A percentile compares a stretch with the other conserved stretches of the same genome.
phyloP scores from a whole-genome alignment of 345 rosid genomes.

The Isatis tinctoria region DNA sequence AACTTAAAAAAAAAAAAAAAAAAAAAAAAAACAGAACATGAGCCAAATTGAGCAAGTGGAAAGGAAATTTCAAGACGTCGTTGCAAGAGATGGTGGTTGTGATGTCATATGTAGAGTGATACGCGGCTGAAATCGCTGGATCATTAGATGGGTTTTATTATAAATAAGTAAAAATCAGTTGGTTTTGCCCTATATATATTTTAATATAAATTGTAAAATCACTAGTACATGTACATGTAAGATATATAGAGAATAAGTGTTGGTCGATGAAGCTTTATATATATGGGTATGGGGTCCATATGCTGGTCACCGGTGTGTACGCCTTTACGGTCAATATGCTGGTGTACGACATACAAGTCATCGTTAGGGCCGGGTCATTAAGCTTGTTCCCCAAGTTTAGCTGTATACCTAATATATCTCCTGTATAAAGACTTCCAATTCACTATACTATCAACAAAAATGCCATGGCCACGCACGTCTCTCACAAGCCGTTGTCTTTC shows the following conservation, averaged over 20 bases:
- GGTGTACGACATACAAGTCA: too few species aligned
- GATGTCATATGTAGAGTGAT: neutral
- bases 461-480: too few species aligned
- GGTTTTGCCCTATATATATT: neutral
- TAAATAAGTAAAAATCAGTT: neutral
- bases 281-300: too few species aligned
- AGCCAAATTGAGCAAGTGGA: neutral
- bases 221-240: neutral
- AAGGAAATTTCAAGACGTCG: neutral
- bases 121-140: neutral
- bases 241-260: neutral
- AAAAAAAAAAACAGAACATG: neutral
- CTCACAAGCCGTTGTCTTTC: too few species aligned
- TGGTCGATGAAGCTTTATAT: neutral
- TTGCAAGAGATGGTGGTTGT: neutral
- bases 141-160: neutral
- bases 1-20: neutral
- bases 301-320: too few species aligned
- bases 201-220: neutral
- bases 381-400: too few species aligned
- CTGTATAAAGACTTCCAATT: too few species aligned
- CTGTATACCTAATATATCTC: too few species aligned
- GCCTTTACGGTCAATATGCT: too few species aligned
- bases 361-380: too few species aligned
- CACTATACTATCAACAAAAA: too few species aligned